Evolutionary conservation across 768 basidiomycete species (phyloP), one percentile per base, ranked within the genome.

Genomic region (Suillus spraguei): DNA sequence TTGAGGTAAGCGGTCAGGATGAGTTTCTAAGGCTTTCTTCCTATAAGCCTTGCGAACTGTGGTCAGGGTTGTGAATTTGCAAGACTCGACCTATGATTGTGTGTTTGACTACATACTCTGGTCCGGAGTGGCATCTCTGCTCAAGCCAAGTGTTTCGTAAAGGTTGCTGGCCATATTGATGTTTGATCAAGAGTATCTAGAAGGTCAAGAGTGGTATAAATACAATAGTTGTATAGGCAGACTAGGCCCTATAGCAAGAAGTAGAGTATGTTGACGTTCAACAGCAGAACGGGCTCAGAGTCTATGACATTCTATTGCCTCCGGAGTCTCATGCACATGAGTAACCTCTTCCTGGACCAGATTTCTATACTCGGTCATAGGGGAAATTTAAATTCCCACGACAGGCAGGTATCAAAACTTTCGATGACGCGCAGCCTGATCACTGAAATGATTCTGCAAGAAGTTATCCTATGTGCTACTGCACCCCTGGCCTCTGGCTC

Each of bases 21-120:
- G 91, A 3, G 90, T 93, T 62, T 86, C 79, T 33, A 93, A 71
- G 3, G 91, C 91, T 70, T 78, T 83, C 75, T 80, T 85, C 74
- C 83, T 87, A 81, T 93, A 93, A n/a, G 91, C 91, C 68, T 83
- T 90, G 65, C 89, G 85, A 66, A 93, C 91, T 93, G 65, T 42
- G 28, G 49, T 47, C 36, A 39, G 36, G 4, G 36, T 20, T 9
- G 39, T 68, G 49, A 70, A 64, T 17, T 16, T 36, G 22, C 55
- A 55, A n/a, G 59, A 60, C 11, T 20, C 28, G 49, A 14, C 35
- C n/a, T 20, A 42, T 22, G 55, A 54, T 49, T 60, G n/a, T 58
- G 42, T 17, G 22, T n/a, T 60, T 13, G n/a, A 17, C 7, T 47
- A 81, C 86, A 33, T 68, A 91, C 91, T 82, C 72, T 92, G 81